Conservation (phyloP, 352 stramenopile species). For the Globisporangium takayamanum region DNA sequence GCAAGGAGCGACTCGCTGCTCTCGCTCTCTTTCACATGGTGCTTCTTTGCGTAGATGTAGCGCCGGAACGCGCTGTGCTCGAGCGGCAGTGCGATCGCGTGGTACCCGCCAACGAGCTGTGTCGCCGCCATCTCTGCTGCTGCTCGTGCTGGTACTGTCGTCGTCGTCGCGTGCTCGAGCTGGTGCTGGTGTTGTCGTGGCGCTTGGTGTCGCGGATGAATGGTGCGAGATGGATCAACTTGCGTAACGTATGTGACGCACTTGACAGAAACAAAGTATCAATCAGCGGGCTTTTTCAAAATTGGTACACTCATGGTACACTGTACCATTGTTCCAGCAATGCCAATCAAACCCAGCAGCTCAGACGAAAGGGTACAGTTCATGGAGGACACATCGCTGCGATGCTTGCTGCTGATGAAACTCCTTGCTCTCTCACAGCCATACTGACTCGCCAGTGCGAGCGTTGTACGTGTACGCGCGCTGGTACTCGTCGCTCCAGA, state of each 20-base stretch:
- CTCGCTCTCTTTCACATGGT: conserved; percentile 40
- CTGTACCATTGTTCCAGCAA: too few species aligned
- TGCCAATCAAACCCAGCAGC: too few species aligned
- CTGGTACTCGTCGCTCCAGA: conserved; percentile 62
- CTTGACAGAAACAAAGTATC: background rate
- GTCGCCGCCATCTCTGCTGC: conserved; percentile 10
- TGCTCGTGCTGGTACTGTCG: background rate
- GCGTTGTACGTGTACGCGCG: conserved; percentile 42
- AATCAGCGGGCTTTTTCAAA: background rate
- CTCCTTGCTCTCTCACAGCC: conserved; percentile 18
- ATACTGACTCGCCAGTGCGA: conserved; percentile 34
- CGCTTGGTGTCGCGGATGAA: background rate
- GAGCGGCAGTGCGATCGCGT: conserved; percentile 64
- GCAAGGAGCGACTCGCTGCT: conserved; percentile 41
- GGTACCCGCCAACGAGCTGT: conserved; percentile 53
- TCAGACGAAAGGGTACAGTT: too few species aligned
- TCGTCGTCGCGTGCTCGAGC: background rate
- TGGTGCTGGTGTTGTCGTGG: background rate
- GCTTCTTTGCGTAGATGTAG: conserved; percentile 77
- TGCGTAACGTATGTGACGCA: background rate
- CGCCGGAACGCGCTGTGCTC: conserved; percentile 49
- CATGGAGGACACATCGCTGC: too few species aligned
- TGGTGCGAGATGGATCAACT: background rate
- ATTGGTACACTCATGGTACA: too few species aligned
- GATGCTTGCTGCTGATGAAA: too few species aligned